A percentile compares a stretch with the other conserved stretches of the same genome.
These are phyloP conservation scores for Trametes cubensis DNA, from an alignment of 768 basidiomycete species.

Conservation along the genomic window DNA sequence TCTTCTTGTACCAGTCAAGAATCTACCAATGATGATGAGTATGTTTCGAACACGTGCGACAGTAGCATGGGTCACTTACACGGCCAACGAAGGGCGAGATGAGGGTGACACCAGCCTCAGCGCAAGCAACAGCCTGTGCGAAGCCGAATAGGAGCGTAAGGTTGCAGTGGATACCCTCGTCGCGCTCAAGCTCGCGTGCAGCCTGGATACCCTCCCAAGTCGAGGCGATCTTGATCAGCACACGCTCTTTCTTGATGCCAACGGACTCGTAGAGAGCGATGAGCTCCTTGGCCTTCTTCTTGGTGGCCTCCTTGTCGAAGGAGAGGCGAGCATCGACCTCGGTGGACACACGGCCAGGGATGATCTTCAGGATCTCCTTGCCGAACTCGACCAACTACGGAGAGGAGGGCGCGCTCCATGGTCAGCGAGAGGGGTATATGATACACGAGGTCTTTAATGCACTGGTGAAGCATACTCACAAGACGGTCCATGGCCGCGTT, in stretches of 20 bases:
- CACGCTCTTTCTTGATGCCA: conserved; percentile 90
- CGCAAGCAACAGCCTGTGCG: conserved; percentile 97
- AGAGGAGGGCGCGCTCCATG: conserved; percentile 6
- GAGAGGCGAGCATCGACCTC: conserved; percentile 98
- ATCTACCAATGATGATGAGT: conserved; percentile 53
- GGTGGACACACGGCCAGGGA: conserved; percentile 98
- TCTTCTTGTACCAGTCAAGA: conserved; percentile 99
- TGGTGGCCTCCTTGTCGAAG: conserved; percentile 92
- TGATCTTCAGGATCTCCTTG: conserved; percentile 90
- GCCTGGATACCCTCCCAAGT: conserved; percentile 99
- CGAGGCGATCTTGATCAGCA: conserved; percentile 99
- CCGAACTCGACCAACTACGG: conserved; percentile 94
- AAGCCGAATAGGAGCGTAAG: conserved; percentile 99
- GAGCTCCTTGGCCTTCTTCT: conserved; percentile 87
- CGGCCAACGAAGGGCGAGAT: conserved; percentile 99
- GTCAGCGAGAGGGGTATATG: conserved; percentile 4
- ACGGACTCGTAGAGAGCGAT: conserved; percentile 94
- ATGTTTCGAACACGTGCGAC: conserved; percentile 21
- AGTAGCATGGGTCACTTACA: conserved; percentile 49
- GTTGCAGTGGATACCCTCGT: conserved; percentile 97
- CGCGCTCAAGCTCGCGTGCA: conserved; percentile 90
- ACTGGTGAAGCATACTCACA: conserved; percentile 49
- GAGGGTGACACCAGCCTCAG: conserved; percentile 96
- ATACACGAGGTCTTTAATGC: not conserved
- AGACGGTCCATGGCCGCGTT: conserved; percentile 87